These are phyloP conservation scores for Anaeromyces robustus DNA, from an alignment of 192 early-diverging fungal genomes.

Conservation along the genomic window DNA sequence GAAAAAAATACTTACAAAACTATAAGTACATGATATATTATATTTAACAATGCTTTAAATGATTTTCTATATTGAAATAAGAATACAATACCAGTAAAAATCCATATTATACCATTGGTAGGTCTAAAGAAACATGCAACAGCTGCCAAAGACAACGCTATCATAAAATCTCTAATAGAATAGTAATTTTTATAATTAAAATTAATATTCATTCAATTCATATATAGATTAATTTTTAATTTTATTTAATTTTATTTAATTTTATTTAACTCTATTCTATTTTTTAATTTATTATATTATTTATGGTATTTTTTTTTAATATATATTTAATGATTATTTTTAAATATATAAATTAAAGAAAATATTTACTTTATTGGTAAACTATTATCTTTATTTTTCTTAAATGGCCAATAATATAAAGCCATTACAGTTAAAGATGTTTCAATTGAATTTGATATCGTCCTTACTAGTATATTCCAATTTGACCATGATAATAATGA, in stretches of 20 bases:
- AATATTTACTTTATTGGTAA: background rate
- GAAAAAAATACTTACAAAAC: constrained; percentile 19
- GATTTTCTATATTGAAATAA: constrained; percentile 12
- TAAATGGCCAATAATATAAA: constrained; percentile 76
- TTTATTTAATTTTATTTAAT: too few relatives aligned
- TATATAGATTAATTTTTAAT: too few relatives aligned
- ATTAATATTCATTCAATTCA: too few relatives aligned
- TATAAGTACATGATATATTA: background rate
- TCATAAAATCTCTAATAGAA: constrained; percentile 1
- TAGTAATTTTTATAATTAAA: background rate
- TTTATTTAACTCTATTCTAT: too few relatives aligned
- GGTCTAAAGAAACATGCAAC: constrained; percentile 73
- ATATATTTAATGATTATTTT: constrained; percentile 4
- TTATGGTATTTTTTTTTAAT: constrained; percentile 10
- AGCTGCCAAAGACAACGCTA: constrained; percentile 55
- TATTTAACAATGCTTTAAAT: background rate
- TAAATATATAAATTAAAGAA: background rate
- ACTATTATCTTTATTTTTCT: constrained; percentile 2
- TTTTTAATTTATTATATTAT: too few relatives aligned
- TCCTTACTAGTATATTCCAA: constrained; percentile 40
- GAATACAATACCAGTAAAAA: constrained; percentile 50
- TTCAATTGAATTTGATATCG: constrained; percentile 59
- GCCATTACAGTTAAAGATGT: constrained; percentile 54
- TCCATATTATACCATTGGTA: constrained; percentile 76
- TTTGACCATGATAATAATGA: constrained; percentile 41